A percentile compares a stretch with the other conserved stretches of the same genome.
Conservation (phyloP, 1,139 yeast species). For the Hemisphaericaspora lyxosophila region DNA sequence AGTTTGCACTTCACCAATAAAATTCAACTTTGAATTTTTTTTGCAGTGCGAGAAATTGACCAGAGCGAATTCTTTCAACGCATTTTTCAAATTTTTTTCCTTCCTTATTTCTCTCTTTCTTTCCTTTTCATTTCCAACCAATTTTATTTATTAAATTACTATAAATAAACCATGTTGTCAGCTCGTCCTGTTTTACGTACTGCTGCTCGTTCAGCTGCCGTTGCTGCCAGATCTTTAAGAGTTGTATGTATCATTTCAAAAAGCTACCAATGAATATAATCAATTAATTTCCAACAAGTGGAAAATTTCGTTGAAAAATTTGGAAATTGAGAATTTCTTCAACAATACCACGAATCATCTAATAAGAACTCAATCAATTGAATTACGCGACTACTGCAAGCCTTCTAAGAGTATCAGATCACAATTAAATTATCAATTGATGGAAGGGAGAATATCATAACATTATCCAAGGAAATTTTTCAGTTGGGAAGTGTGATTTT, state of each 20-base stretch:
- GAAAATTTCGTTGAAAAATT: background rate
- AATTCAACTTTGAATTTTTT: background rate
- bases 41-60: background rate
- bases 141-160: conserved; percentile 9
- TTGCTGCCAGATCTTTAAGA: conserved; percentile 63
- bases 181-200: conserved; percentile 81
- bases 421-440: background rate
- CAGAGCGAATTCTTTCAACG: background rate
- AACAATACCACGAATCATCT: background rate
- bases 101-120: conserved; percentile 13
- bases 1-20: conserved; percentile 2
- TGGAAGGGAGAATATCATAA: no score
- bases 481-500: no score
- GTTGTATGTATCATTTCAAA: conserved; percentile 51
- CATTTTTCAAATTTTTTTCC: conserved; percentile 8
- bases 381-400: background rate
- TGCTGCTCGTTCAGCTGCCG: conserved; percentile 75
- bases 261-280: background rate
- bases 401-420: background rate
- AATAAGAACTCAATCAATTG: background rate
- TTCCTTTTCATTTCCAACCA: conserved; percentile 9
- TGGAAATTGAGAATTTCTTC: background rate
- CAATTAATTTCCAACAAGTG: background rate
- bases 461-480: no score
- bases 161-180: conserved; percentile 57